A percentile compares a stretch with the other conserved stretches of the same genome.
These are phyloP conservation scores for Apiospora sp. DNA, from an alignment of 2,329 filamentous ascomycete genomes.

Conservation along the genomic window DNA sequence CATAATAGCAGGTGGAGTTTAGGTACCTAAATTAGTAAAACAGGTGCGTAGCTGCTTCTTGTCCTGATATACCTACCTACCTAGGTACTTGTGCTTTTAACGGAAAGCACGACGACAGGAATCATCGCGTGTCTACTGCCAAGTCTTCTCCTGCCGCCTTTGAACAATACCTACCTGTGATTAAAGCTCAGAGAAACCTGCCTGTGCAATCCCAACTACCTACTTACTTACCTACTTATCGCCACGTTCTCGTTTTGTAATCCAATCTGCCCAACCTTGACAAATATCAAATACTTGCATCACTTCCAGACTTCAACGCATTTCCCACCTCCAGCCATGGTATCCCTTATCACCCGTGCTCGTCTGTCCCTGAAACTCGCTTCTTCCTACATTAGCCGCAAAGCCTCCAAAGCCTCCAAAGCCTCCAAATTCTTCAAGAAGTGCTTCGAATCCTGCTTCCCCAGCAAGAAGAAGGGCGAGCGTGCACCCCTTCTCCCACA, in stretches of 20 bases:
- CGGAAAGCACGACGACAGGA: background rate
- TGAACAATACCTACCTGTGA: background rate
- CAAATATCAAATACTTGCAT: too few species aligned
- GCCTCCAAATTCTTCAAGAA: conserved; percentile 15
- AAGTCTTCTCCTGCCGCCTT: background rate
- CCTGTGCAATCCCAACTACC: background rate
- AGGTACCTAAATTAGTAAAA: too few species aligned
- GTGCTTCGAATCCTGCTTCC: background rate
- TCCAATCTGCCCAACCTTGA: background rate
- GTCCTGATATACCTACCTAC: too few species aligned
- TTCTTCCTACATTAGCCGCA: background rate
- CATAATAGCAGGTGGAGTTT: too few species aligned
- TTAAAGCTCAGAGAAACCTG: too few species aligned
- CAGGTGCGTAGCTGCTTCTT: too few species aligned
- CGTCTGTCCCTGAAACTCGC: conserved; percentile 1
- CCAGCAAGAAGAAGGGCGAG: conserved; percentile 16
- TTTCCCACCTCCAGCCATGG: conserved; percentile 13
- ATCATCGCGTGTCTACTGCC: background rate
- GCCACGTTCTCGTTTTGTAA: background rate
- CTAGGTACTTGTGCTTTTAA: background rate
- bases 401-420: conserved; percentile 16
- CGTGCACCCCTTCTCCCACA: conserved; percentile 15
- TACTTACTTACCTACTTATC: background rate
- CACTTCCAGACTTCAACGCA: too few species aligned
- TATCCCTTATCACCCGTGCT: conserved; percentile 9